Evolutionary conservation across 2,329 filamentous ascomycete genomes (phyloP).

Genomic region (Cladophialophora bantiana): DNA sequence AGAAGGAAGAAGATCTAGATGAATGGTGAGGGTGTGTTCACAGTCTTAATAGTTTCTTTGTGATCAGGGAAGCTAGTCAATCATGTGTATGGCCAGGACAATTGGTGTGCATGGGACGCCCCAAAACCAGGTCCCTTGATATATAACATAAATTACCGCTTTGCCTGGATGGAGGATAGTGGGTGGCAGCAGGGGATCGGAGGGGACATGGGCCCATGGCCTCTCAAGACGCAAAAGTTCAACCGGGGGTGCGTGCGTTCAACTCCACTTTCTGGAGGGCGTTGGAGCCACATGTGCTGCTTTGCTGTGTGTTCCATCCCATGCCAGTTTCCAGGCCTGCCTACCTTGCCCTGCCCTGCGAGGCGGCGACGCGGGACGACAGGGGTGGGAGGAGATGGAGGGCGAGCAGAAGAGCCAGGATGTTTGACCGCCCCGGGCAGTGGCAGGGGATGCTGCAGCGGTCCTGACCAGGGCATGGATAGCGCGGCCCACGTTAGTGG

Average conservation of each 20-base stretch:
- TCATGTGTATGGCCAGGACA: constrained; percentile 27
- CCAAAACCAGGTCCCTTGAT: constrained; percentile 31
- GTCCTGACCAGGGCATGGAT: constrained; percentile 18
- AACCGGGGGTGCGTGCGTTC: constrained; percentile 28
- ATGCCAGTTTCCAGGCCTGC: constrained; percentile 18
- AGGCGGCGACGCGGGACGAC: constrained; percentile 26
- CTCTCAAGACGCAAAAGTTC: constrained; percentile 33
- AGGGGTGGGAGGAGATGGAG: constrained; percentile 20
- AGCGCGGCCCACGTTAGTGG: constrained; percentile 24
- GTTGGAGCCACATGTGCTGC: constrained; percentile 18
- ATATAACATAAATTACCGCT: constrained; percentile 36
- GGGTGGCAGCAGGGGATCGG: constrained; percentile 21
- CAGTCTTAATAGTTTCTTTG: constrained; percentile 31
- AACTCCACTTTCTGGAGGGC: constrained; percentile 8
- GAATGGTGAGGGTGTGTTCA: constrained; percentile 23
- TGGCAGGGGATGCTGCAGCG: constrained; percentile 22
- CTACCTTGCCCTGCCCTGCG: constrained; percentile 24
- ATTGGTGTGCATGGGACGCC: constrained; percentile 32
- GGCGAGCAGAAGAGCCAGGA: constrained; percentile 11
- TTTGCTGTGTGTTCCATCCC: constrained; percentile 5
- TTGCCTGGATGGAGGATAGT: constrained; percentile 23
- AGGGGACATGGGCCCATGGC: constrained; percentile 1
- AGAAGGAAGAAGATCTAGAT: constrained; percentile 19
- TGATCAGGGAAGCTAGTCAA: constrained; percentile 28
- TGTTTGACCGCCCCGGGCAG: constrained; percentile 27